Base-by-base conservation (phyloP, 805 yeast genomes). In the Saccharomycopsis selenospora region DNA sequence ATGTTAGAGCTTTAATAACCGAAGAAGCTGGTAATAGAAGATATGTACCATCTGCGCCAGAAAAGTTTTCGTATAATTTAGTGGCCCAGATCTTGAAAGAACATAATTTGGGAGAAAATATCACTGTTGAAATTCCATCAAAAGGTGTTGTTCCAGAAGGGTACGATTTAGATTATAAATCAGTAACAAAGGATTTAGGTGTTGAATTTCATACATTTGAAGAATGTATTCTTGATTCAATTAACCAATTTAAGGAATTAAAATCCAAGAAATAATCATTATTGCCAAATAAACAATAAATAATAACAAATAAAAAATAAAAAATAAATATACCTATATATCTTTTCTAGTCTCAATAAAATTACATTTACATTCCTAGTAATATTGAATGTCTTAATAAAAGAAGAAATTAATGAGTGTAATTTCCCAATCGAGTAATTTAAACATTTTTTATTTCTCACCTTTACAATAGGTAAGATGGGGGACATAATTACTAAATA, bases 161-260 rank as follows among this genome's bases (percentile, higher is more conserved):
- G 46, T 47, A 64, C 43, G 49, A 52, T 23, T 54, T 64, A 36
- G 75, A 72, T 49, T 62, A 65, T 54, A 52, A 64, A 24, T 65
- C 65, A 45, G 67, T 76, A 10, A 62, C 54, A 25, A 56, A 61
- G 26, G 53, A 66, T 5, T 56, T 76, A 30, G 76, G 73, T 1
- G 65, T 71, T 43, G 58, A 64, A 20, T 69, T 66, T 52, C 66
- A 62, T 46, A 57, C 58, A 14, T 62, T 75, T 47, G 65, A 71
- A 49, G 57, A 64, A 10, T 56, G 73, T 2, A 66, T 77, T 8
- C 59, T 60, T 27, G 78, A 75, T 52, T 62, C 76, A 8, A 62
- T 69, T 25, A 55, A 58, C 18, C 79, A 73, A 60, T 62, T 73
- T 22, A 59, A 58, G 60, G 65, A 59, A 41, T 47, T 8, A 46